Base-by-base conservation (phyloP, 768 basidiomycete genomes). In the Baorangia bicolor region DNA sequence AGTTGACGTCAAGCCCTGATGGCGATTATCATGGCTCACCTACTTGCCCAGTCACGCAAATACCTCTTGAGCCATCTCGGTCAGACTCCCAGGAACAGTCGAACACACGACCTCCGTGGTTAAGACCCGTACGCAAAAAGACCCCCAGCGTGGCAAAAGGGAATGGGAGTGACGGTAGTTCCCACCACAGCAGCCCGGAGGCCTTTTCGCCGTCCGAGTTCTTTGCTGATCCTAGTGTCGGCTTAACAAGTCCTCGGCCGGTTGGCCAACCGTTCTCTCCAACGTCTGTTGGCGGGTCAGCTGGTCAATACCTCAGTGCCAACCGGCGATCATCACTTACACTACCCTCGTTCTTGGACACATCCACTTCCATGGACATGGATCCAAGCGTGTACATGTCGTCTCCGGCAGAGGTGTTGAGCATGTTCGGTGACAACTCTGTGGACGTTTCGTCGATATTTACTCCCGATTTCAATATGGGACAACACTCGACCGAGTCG, bases 51-150 rank as follows among this genome's bases (percentile, higher is more conserved):
- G 87, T 89, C 64, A 92, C 92, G 4, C 87, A 90, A 67, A 93
- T 94, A 58, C 92, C 94, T 44, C 80, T 95, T 46, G 92, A 95
- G 64, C 78, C 85, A 0, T 76, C 81, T 30, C 78, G 78, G 25
- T 78, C 79, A 48, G 82, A 86, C 23, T 76, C 77, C 34, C 71
- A 73, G 27, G 74, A 76, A 16, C 78, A 78, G 41, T 77, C 73
- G 39, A 74, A 77, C 28, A 61, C 74, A 3, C 81, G 92, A 16
- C 89, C 87, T 12, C 89, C 93, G 9, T 96, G 94, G 93, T 83
- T 95, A 56, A 84, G 93, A 44, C 94, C 93, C 9, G 86, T 94
- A 9, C 88, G 86, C 57, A 92, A 90, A 70, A 90, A 89, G 76
- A 78, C 82, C 6, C 73, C 82, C 76, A 42, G 73, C 68, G 21